Conservation (phyloP, 805 yeast genomes). For the Sporopachydermia quercuum region DNA sequence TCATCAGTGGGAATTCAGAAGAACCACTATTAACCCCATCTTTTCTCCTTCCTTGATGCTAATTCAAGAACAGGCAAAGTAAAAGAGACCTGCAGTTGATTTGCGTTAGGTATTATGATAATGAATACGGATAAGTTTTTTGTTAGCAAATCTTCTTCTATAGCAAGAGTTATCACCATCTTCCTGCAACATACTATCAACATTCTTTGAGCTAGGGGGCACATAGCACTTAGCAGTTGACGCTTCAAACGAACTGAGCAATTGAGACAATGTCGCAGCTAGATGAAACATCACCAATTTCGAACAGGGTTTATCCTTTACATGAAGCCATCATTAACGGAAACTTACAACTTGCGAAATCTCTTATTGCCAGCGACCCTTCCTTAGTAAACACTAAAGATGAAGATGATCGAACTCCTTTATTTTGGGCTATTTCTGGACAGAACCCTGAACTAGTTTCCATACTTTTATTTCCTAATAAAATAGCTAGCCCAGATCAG, state of each 20-base stretch:
- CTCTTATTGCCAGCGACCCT: slow-evolving; percentile 35
- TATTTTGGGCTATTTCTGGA: slow-evolving; percentile 80
- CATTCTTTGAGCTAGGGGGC: too few relatives aligned
- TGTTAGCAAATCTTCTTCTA: too few relatives aligned
- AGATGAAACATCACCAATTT: neutral
- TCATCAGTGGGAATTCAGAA: too few relatives aligned
- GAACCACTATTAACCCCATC: too few relatives aligned
- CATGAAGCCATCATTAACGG: slow-evolving; percentile 59
- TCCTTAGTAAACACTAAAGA: slow-evolving; percentile 35
- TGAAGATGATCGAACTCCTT: slow-evolving; percentile 62
- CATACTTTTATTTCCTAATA: slow-evolving; percentile 25
- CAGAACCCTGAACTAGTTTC: slow-evolving; percentile 37
- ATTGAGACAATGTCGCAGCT: neutral
- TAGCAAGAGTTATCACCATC: too few relatives aligned
- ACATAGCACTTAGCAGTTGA: too few relatives aligned
- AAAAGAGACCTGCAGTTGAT: neutral
- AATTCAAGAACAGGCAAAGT: neutral
- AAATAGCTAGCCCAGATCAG: slow-evolving; percentile 10
- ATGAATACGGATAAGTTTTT: too few relatives aligned
- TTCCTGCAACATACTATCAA: too few relatives aligned
- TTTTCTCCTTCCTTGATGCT: too few relatives aligned
- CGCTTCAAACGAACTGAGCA: too few relatives aligned
- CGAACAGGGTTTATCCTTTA: slow-evolving; percentile 15
- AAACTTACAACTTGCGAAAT: slow-evolving; percentile 34
- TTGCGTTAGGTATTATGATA: too few relatives aligned